These are phyloP conservation scores for Candida peoriensis DNA, from an alignment of 805 yeast genomes.

Conservation along the genomic window DNA sequence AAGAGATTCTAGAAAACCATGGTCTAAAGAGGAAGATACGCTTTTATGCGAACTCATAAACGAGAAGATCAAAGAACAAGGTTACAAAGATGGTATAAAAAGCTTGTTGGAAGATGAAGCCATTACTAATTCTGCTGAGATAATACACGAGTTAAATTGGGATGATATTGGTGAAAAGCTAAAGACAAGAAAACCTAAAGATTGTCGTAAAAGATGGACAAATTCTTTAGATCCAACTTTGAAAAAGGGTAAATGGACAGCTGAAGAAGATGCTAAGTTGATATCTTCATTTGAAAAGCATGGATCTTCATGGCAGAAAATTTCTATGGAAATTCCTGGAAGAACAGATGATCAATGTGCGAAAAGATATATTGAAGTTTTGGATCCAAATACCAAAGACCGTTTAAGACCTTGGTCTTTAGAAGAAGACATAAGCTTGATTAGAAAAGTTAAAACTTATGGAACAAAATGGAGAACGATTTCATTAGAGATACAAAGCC, in stretches of 20 bases:
- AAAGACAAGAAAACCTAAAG: constrained; percentile 64
- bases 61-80: constrained; percentile 28
- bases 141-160: constrained; percentile 50
- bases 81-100: constrained; percentile 30
- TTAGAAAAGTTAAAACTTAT: constrained; percentile 59
- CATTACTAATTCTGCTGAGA: constrained; percentile 14
- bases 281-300: constrained; percentile 56
- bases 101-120: constrained; percentile 27
- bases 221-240: constrained; percentile 80
- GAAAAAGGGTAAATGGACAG: constrained; percentile 83
- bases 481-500: constrained; percentile 60
- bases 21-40: constrained; percentile 76
- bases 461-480: constrained; percentile 92
- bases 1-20: constrained; percentile 55
- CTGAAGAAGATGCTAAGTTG: constrained; percentile 67
- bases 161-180: constrained; percentile 45
- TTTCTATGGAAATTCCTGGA: constrained; percentile 70
- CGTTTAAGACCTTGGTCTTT: constrained; percentile 74
- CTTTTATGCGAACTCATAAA: constrained; percentile 40
- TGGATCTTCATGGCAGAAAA: constrained; percentile 86
- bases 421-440: constrained; percentile 68
- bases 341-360: constrained; percentile 95
- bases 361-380: constrained; percentile 80
- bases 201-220: constrained; percentile 84
- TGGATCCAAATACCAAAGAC: constrained; percentile 76